Evolutionary conservation across 306 rosid species (phyloP).

Genomic region (Alnus glutinosa): DNA sequence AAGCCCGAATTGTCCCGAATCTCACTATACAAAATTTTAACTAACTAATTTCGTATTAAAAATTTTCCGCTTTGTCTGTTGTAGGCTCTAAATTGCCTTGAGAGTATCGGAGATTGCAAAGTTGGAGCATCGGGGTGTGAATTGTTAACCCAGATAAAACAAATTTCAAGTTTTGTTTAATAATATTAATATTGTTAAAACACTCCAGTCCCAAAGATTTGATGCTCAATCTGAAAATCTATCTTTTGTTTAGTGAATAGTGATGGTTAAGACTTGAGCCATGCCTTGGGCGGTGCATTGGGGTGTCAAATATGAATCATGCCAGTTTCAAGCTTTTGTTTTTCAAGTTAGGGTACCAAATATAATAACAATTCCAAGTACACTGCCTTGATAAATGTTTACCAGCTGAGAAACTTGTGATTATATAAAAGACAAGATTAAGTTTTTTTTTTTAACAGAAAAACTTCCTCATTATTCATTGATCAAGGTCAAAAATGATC

Average conservation of each 20-base stretch:
- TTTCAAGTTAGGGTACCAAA: conserved; percentile 5
- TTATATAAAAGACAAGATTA: too few species aligned
- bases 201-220: not conserved
- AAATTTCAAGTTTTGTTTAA: not conserved
- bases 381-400: not conserved
- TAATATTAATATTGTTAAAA: not conserved
- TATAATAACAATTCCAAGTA: not conserved
- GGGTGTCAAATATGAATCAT: not conserved
- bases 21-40: too few species aligned
- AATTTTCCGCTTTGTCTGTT: too few species aligned
- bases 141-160: not conserved
- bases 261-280: not conserved
- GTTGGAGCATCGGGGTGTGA: not conserved
- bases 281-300: not conserved
- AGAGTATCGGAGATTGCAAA: too few species aligned
- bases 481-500: too few species aligned
- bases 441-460: not conserved
- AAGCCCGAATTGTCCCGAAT: too few species aligned
- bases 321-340: not conserved
- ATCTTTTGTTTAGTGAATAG: not conserved
- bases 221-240: not conserved
- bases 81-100: too few species aligned
- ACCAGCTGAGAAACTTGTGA: not conserved
- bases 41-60: too few species aligned
- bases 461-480: too few species aligned